Base-by-base conservation (phyloP, 257 asterid species). In the Solanum acaule region DNA sequence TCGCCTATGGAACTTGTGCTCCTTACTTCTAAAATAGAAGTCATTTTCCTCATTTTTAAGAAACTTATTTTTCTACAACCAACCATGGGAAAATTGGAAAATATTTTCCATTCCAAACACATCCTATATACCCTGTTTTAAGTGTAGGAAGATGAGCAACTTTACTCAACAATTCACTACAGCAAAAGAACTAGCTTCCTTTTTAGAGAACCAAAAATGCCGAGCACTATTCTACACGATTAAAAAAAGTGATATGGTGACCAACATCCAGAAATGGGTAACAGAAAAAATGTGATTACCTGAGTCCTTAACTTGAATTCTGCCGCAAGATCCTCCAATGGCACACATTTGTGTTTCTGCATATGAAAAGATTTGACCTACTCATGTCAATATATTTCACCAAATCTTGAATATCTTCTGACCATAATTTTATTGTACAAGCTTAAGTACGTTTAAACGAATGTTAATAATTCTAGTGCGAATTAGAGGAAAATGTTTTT, bases 281-380 rank as follows among this genome's bases (percentile, higher is more conserved):
- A 6, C 40, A 59, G 25, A 59, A 86, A 61, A 85, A 18, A 85
- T 42, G 89, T 12, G 67, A 82, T 63, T 91, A 96, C 99, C 98
- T 97, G 99, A 86, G 99, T 97, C 63, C 99, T 95, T 84, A 97
- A 87, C 92, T 96, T 97, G 90, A 96, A 97, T 92, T 97, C 99
- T 85, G 99, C 99, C 59, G 99, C 98, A 90, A 97, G 94, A 91
- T 97, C 99, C 90, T 97, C 99, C 91, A 97, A 90, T 49, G 98
- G 99, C 88, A 97, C 96, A 88, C 99, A 97, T 88, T 97, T 97
- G 70, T 96, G 96, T 88, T 94, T 95, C 99, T 96, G 96, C 92
- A 91, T 87, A 75, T 6, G 42, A 44, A 70, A 83, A 77, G 38
- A 78, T 42, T 25, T 78, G 63, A 42, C n/a, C 4, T 3, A 78